Conservation (phyloP, 257 asterid species). For the Schizonepeta tenuifolia region DNA sequence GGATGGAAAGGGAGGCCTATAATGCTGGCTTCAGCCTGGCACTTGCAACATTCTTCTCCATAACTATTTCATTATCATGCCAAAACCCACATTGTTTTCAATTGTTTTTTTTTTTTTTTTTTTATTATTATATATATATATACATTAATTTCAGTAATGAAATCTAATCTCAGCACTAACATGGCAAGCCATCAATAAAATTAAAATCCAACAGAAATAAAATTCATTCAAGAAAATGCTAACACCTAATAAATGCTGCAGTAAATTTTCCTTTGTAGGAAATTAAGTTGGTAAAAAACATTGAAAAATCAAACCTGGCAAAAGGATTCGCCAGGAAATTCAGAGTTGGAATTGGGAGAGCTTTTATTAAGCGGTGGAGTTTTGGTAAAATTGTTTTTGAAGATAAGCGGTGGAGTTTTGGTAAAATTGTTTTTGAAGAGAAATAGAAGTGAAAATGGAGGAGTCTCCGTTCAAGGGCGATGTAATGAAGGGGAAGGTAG, state of each 20-base stretch:
- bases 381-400: not conserved
- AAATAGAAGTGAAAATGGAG: slow-evolving; percentile 28
- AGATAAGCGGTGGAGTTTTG: no score
- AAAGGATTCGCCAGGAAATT: not conserved
- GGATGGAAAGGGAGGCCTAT: slow-evolving; percentile 79
- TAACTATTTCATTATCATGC: no score
- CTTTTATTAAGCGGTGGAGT: not conserved
- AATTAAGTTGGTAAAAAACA: not conserved
- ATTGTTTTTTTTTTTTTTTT: no score
- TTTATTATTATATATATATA: no score
- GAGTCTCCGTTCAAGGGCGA: slow-evolving; percentile 79
- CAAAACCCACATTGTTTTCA: no score
- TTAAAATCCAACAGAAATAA: no score
- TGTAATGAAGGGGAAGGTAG: slow-evolving; percentile 68
- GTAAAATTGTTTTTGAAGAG: not conserved
- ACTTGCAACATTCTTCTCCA: slow-evolving; percentile 11
- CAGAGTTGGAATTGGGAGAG: not conserved
- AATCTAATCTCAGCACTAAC: no score
- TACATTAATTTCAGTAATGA: no score
- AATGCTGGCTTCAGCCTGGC: slow-evolving; percentile 70
- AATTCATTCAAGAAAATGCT: no score
- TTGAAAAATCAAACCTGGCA: not conserved
- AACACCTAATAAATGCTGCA: no score
- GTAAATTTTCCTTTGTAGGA: not conserved
- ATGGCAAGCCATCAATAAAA: no score